These are phyloP conservation scores for Schizophyllum amplum DNA, from an alignment of 1,284 basidiomycete species.

Conservation along the genomic window DNA sequence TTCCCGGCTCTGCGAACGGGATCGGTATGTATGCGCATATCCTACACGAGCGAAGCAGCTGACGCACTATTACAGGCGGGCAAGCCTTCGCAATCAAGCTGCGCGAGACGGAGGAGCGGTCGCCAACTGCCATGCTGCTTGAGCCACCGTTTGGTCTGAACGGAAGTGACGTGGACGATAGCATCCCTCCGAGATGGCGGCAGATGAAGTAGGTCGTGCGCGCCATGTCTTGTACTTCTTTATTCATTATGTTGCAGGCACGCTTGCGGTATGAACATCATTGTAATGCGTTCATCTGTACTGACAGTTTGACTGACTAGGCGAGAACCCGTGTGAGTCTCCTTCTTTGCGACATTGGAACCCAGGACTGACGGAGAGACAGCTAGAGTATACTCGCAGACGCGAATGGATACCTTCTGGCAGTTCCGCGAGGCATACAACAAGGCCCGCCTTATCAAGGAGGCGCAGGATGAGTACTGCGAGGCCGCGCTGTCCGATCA, in stretches of 20 bases:
- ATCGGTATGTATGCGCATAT: slow-evolving; percentile 19
- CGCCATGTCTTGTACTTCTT: not conserved
- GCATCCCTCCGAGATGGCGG: slow-evolving; percentile 41
- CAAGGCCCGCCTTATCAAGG: slow-evolving; percentile 66
- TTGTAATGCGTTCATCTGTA: slow-evolving; percentile 27
- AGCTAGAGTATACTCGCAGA: slow-evolving; percentile 32
- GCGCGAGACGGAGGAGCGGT: slow-evolving; percentile 44
- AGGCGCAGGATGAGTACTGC: slow-evolving; percentile 70
- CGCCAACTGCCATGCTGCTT: slow-evolving; percentile 46
- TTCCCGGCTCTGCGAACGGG: slow-evolving; percentile 29
- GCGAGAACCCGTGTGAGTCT: slow-evolving; percentile 29
- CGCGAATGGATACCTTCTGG: slow-evolving; percentile 57
- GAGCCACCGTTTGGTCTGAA: slow-evolving; percentile 49
- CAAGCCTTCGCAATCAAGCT: slow-evolving; percentile 65
- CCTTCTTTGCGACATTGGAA: not conserved
- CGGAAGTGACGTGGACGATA: slow-evolving; percentile 27
- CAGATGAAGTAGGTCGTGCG: slow-evolving; percentile 47
- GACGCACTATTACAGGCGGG: slow-evolving; percentile 29
- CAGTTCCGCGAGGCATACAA: slow-evolving; percentile 57
- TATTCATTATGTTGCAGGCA: slow-evolving; percentile 21
- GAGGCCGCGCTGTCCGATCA: slow-evolving; percentile 43
- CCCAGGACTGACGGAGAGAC: slow-evolving; percentile 1
- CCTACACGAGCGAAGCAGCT: not conserved
- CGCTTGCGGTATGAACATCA: slow-evolving; percentile 32
- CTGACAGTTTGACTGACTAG: slow-evolving; percentile 13